Conservation (phyloP, 2,329 filamentous ascomycete genomes). For the Colletotrichum sp. region DNA sequence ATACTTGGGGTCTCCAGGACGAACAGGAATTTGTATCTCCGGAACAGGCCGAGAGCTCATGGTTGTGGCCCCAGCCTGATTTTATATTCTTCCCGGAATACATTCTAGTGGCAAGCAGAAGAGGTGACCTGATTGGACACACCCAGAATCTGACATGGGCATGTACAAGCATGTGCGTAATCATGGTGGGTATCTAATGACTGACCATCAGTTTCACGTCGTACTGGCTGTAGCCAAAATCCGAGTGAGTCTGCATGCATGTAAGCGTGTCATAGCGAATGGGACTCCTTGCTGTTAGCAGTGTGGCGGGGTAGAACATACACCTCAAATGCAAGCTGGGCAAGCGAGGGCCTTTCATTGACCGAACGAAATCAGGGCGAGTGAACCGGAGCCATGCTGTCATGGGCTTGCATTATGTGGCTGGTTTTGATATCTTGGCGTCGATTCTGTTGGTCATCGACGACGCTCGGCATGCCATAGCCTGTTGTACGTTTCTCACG, state of each 20-base stretch:
- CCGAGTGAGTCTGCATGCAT: neutral
- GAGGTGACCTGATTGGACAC: neutral
- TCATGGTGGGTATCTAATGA: neutral
- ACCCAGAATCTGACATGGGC: neutral
- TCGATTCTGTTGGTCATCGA: neutral
- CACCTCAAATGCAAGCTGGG: neutral
- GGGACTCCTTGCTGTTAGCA: fast-evolving
- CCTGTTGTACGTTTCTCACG: fast-evolving
- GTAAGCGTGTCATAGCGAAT: neutral
- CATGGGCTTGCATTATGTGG: fast-evolving
- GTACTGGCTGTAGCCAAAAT: neutral
- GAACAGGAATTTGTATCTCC: neutral
- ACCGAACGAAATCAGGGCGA: neutral
- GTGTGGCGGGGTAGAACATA: neutral
- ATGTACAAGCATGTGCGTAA: neutral
- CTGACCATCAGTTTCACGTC: neutral
- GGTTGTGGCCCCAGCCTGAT: neutral
- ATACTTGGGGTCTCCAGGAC: fast-evolving
- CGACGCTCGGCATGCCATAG: neutral
- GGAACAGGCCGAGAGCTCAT: neutral
- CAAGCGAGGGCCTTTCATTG: neutral
- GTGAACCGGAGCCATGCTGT: fast-evolving
- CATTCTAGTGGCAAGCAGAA: neutral
- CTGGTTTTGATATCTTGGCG: neutral
- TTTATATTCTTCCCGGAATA: fast-evolving